A percentile compares a stretch with the other conserved stretches of the same genome.
phyloP scores from a whole-genome alignment of 306 rosid species.

The Astragalus membranaceus region DNA sequence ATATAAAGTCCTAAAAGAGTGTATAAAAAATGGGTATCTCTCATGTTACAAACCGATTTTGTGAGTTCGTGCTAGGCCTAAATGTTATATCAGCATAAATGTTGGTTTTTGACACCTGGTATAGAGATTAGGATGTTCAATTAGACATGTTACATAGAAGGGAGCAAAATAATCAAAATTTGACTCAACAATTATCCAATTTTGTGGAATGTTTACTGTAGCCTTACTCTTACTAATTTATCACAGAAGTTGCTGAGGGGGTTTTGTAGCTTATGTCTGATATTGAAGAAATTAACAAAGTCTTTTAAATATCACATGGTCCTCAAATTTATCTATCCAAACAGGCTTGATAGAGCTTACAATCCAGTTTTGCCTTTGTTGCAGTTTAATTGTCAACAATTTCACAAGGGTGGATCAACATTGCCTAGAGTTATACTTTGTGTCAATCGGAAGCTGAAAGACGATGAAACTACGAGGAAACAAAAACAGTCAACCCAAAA shows the following conservation, averaged over 20 bases:
- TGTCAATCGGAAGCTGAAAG: conserved; percentile 40
- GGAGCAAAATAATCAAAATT: not conserved
- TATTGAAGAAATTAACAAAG: not conserved
- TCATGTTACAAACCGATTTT: too few species aligned
- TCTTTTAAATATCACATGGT: not conserved
- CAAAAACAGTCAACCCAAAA: conserved; percentile 48
- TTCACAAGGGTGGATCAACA: conserved; percentile 27
- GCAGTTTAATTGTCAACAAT: conserved; percentile 45
- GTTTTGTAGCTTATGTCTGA: not conserved
- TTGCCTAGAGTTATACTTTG: conserved; percentile 25
- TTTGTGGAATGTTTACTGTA: too few species aligned
- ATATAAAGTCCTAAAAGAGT: too few species aligned
- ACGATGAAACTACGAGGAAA: conserved; percentile 27
- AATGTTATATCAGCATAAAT: not conserved
- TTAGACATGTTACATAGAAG: not conserved
- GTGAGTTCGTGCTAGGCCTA: too few species aligned
- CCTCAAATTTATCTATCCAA: conserved; percentile 10
- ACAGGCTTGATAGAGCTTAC: conserved; percentile 12
- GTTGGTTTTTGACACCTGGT: not conserved
- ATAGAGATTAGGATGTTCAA: not conserved
- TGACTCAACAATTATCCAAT: not conserved
- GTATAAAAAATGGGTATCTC: too few species aligned
- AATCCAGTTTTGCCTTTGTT: conserved; percentile 24
- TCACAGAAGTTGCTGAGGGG: not conserved
- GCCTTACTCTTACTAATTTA: too few species aligned